Evolutionary conservation across 495 filamentous ascomycete genomes (phyloP).

Genomic region (Cairneyella variabilis): DNA sequence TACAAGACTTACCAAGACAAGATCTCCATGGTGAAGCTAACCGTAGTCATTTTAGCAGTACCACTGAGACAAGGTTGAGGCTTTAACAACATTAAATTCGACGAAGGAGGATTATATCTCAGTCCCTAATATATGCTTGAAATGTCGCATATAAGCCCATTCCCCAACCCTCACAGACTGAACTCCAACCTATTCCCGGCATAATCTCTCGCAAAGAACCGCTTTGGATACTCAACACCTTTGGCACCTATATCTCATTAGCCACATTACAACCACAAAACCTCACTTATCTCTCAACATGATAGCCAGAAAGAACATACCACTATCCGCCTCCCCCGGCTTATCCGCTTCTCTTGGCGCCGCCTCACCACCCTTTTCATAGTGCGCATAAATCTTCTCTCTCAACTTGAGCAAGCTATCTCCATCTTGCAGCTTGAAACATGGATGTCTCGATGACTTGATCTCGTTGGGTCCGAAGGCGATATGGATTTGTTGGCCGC

Average conservation of each 20-base stretch:
- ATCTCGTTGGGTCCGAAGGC: conserved; percentile 40
- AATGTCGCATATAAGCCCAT: too few species aligned
- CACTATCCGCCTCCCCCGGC: conserved; percentile 48
- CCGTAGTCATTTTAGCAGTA: too few species aligned
- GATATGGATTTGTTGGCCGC: conserved; percentile 59
- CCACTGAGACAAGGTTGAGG: too few species aligned
- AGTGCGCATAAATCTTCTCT: conserved; percentile 50
- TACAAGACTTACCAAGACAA: too few species aligned
- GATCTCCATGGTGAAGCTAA: too few species aligned
- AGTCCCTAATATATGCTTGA: too few species aligned
- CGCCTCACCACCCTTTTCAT: conserved; percentile 39
- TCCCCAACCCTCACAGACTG: conserved; percentile 48
- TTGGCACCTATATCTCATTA: conserved; percentile 35
- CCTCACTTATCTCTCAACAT: background rate
- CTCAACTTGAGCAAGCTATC: conserved; percentile 46
- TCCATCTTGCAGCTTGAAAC: conserved; percentile 44
- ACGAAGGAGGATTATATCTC: too few species aligned
- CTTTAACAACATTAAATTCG: too few species aligned
- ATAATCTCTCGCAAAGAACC: conserved; percentile 63
- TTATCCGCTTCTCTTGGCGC: conserved; percentile 52
- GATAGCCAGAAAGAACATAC: conserved; percentile 27
- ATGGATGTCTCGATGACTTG: conserved; percentile 48
- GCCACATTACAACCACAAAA: background rate
- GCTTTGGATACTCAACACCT: conserved; percentile 53
- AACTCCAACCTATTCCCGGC: conserved; percentile 62